Base-by-base conservation (phyloP, 257 asterid genomes). In the Solanum acaule region DNA sequence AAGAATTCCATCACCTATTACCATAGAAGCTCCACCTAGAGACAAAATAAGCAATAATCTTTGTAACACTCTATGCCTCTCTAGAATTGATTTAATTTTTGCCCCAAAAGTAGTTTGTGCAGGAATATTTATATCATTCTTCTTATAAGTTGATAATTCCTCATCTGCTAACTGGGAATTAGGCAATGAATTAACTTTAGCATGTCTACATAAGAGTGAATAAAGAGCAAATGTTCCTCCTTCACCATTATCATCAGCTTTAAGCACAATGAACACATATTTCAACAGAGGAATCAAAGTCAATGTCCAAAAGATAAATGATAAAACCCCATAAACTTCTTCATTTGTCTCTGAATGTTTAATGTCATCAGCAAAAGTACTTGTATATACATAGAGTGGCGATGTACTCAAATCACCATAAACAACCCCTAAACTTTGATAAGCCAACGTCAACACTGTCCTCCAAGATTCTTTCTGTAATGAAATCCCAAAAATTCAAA, bases 141-240 rank as follows among this genome's bases (percentile, higher is more conserved):
- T 93, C 89, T 95, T 96, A 81, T 96, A 95, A 56, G 91, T 52
- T 6, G 95, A 94, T 38, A 96, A 92, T 89, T 96, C 94, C 89
- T 96, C 98, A 88, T 96, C 98, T 6, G 93, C 96, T 86, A 93
- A 90, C 70, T 96, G 98, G 18, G 92, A 91, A 95, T 93, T 95
- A 42, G 98, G 98, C 92, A 96, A 87, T 61, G 96, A 89, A 91
- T 91, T 95, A 11, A 95, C 95, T 84, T 93, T 93, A 72, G 96
- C 98, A 91, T 95, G 96, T 87, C 98, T 91, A 81, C 98, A 96
- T 10, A 96, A 83, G 40, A 96, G 94, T 59, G 98, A 93, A 92
- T 96, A 96, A 65, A 96, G 89, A 23, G 98, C 98, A 94, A 96
- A 96, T 86, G 98, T 96, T 87, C 98, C 98, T n/a, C 98, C 98